phyloP scores from a whole-genome alignment of 2,329 filamentous ascomycete species.

The Pseudopithomyces chartarum region DNA sequence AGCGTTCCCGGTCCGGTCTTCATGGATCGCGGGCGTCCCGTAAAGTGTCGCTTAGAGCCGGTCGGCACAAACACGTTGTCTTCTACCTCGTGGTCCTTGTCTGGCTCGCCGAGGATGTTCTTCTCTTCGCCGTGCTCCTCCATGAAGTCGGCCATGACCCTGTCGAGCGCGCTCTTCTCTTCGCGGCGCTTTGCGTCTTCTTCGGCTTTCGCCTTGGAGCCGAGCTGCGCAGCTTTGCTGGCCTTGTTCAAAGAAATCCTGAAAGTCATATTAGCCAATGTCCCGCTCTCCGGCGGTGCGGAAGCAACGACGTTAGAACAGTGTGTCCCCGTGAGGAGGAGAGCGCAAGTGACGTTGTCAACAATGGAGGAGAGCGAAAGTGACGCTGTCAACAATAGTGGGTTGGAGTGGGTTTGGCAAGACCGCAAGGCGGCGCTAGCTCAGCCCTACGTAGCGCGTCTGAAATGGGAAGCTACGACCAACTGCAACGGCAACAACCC shows the following conservation, averaged over 20 bases:
- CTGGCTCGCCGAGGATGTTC: slow-evolving; percentile 29
- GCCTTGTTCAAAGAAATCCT: slow-evolving; percentile 35
- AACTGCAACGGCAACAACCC: not conserved
- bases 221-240: slow-evolving; percentile 27
- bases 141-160: slow-evolving; percentile 37
- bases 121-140: slow-evolving; percentile 35
- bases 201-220: slow-evolving; percentile 35
- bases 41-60: slow-evolving; percentile 37
- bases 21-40: slow-evolving; percentile 31
- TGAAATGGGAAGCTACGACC: not conserved
- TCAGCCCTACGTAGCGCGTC: not conserved
- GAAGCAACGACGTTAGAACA: not conserved
- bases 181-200: slow-evolving; percentile 38
- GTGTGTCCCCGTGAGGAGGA: not conserved
- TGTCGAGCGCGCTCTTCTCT: slow-evolving; percentile 36
- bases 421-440: not conserved
- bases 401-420: too few species aligned
- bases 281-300: not conserved
- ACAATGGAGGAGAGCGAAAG: too few species aligned
- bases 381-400: too few species aligned
- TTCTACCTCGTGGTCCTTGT: slow-evolving; percentile 24
- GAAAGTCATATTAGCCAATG: slow-evolving; percentile 30
- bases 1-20: slow-evolving; percentile 42
- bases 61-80: slow-evolving; percentile 34
- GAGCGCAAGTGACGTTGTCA: not conserved